A percentile compares a stretch with the other conserved stretches of the same genome.
Evolutionary conservation across 805 yeast genomes (phyloP).

Genomic region (Starmerella lactis-condensi): DNA sequence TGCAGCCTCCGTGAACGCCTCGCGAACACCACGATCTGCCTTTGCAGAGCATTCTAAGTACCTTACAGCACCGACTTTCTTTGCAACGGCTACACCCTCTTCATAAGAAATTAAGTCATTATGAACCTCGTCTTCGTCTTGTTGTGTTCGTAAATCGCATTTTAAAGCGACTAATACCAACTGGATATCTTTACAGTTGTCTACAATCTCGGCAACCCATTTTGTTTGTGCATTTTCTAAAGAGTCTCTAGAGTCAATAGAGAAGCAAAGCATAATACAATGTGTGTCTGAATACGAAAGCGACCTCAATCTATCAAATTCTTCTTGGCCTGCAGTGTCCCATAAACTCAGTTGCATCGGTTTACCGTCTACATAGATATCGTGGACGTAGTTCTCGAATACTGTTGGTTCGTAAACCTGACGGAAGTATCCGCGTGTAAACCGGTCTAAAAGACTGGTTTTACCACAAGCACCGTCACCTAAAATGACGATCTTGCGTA

Average conservation of each 20-base stretch:
- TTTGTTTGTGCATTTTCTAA: constrained; percentile 84
- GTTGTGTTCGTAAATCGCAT: constrained; percentile 71
- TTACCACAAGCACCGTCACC: constrained; percentile 99
- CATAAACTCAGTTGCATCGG: constrained; percentile 82
- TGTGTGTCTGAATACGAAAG: constrained; percentile 89
- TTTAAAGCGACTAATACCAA: constrained; percentile 83
- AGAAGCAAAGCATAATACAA: constrained; percentile 88
- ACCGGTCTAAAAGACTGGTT: constrained; percentile 82
- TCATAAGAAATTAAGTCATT: constrained; percentile 54
- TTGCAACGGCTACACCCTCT: constrained; percentile 85
- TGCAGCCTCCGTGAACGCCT: constrained; percentile 96
- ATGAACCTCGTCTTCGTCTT: constrained; percentile 30
- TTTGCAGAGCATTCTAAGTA: constrained; percentile 95
- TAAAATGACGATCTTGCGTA: constrained; percentile 79
- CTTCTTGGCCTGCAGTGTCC: constrained; percentile 99
- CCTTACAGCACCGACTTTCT: constrained; percentile 79
- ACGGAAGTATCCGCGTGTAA: constrained; percentile 93
- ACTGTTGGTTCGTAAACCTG: constrained; percentile 97
- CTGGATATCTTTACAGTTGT: constrained; percentile 92
- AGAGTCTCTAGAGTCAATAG: constrained; percentile 87
- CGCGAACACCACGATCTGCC: constrained; percentile 93
- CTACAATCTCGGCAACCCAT: constrained; percentile 95
- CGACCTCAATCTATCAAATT: constrained; percentile 83
- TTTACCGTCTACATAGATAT: constrained; percentile 84
- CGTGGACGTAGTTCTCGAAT: constrained; percentile 92